A percentile compares a stretch with the other conserved stretches of the same genome.
Conservation (phyloP, 345 rosid genomes). For the Citrus mangshanensis region DNA sequence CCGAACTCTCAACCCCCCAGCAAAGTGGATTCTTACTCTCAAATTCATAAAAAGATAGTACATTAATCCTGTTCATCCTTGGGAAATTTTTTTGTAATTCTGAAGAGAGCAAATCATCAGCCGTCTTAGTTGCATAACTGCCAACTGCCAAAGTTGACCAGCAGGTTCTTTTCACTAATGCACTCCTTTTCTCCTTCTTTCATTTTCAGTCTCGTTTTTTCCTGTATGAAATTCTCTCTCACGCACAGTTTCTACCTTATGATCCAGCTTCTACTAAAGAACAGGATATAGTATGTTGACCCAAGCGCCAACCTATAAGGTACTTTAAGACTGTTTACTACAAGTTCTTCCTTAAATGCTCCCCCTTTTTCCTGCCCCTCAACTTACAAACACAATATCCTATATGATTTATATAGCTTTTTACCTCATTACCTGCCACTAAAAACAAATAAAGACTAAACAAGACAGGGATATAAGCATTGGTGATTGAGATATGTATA, state of each 20-base stretch:
- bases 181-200: not conserved
- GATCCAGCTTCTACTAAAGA: not conserved
- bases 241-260: not conserved
- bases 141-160: not conserved
- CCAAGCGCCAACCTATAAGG: not conserved
- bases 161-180: not conserved
- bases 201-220: not conserved
- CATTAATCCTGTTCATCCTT: not conserved
- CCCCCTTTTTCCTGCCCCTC: not conserved
- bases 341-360: not conserved
- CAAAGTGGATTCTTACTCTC: not conserved
- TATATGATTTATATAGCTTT: not conserved
- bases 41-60: not conserved
- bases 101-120: not conserved
- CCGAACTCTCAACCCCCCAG: not conserved
- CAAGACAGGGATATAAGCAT: not conserved
- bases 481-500: not conserved
- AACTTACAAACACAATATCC: not conserved
- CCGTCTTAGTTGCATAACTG: not conserved
- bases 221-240: not conserved
- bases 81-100: not conserved
- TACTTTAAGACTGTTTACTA: not conserved
- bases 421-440: not conserved
- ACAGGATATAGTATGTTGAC: not conserved
- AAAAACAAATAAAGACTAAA: too few relatives aligned